These are phyloP conservation scores for Eutrema salsugineum DNA, from an alignment of 441 rosid species.

Conservation along the genomic window DNA sequence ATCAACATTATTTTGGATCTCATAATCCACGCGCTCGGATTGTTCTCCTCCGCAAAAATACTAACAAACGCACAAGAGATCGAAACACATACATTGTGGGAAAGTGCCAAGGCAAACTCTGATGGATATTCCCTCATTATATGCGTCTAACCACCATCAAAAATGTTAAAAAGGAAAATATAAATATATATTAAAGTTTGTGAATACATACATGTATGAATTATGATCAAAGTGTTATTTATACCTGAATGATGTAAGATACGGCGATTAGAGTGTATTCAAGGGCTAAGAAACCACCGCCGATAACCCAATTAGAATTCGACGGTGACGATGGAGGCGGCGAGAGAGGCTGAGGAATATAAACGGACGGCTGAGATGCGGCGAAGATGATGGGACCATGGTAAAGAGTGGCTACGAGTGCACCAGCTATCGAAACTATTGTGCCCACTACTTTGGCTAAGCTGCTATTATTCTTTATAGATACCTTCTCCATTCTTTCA, in stretches of 20 bases:
- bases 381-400: constrained; percentile 41
- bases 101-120: constrained; percentile 33
- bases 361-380: constrained; percentile 17
- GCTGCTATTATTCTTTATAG: constrained; percentile 37
- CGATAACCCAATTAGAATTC: constrained; percentile 35
- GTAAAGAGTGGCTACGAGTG: constrained; percentile 48
- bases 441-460: constrained; percentile 51
- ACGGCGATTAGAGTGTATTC: constrained; percentile 29
- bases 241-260: constrained; percentile 41
- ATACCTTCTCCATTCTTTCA: constrained; percentile 52
- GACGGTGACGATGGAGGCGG: background rate
- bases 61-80: constrained; percentile 31
- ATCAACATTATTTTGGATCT: constrained; percentile 31
- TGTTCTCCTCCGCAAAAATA: constrained; percentile 34
- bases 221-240: background rate
- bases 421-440: constrained; percentile 38
- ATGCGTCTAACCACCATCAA: constrained; percentile 35
- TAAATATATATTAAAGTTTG: background rate
- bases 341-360: constrained; percentile 3
- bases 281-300: constrained; percentile 39
- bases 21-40: constrained; percentile 43
- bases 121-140: constrained; percentile 42
- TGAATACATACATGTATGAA: background rate
- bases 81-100: constrained; percentile 20
- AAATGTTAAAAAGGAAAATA: background rate